Evolutionary conservation across 345 rosid genomes (phyloP), one percentile per base, ranked within the genome.

Genomic region (Populus simonii): DNA sequence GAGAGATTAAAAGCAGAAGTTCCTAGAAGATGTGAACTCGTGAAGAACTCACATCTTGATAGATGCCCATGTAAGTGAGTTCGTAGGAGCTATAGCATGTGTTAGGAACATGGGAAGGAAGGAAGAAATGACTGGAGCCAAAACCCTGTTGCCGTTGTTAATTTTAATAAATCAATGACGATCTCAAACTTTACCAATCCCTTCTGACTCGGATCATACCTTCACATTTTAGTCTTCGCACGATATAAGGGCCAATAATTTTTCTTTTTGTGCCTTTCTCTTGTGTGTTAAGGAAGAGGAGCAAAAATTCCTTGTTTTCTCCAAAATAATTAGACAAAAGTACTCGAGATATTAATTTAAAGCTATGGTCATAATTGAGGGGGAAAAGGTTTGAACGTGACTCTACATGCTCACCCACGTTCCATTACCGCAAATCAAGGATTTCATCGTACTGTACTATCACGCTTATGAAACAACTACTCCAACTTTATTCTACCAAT

Each of bases 301-400:
- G 27, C 45, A 17, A 76, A 83, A 79, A 81, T 65, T 69, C 83
- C 66, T 63, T 43, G 70, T 66, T 70, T 73, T 76, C 73, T 79
- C 74, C 1, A 61, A 79, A 76, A 67, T 62, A 49, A 62, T 20
- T 71, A 63, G 57, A 55, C 47, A 70, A 74, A 9, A 36, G 67
- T 61, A 35, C 35, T 35, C 13, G 25, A 20, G 63, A 10, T 0
- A 8, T 12, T 43, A 22, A 41, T 47, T 5, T 68, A 10, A 7
- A 45, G 41, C 2, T 29, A 67, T 66, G 6, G 63, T 72, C 6
- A 33, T 33, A 33, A 33, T 33, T 4, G 36, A 33, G 36, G 36
- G 6, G 36, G 6, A 0, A 33, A 33, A 68, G 25, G 22, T 23
- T 25, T 17, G 20, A 33, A 55, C 8, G 25, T 75, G 67, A 41